Evolutionary conservation across 2,329 filamentous ascomycete genomes (phyloP), one percentile per base, ranked within the genome.

Genomic region (Monilinia aucupariae): DNA sequence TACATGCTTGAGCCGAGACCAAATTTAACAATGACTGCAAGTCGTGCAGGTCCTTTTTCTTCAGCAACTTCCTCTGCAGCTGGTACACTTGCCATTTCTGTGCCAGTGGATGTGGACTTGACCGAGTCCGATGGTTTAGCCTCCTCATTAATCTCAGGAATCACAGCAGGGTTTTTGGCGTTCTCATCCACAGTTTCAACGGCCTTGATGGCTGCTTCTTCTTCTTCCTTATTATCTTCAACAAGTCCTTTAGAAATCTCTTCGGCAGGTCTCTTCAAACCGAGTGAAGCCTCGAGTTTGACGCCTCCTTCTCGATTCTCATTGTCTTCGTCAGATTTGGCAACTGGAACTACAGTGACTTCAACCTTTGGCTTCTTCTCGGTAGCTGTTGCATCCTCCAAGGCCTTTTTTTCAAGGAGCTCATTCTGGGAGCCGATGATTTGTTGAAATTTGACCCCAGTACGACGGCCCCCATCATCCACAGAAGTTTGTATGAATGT

Each of bases 1-100:
- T 96, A 96, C 71, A 91, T 88, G 72, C 89, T 92, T 55, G 86
- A 85, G 1, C 85, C 88, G 34, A 96, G 80, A 73, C 91, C 87
- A 76, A 96, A 83, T 73, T 86, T 91, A 69, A 94, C 74, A 32
- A 90, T 76, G 0, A 91, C 80, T 0, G 87, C 90, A 22, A 90
- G 77, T 71, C 88, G 87, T 58, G 65, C 56, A 63, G 62, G 58
- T 55, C 17, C 41, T n/a, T 32, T 9, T 27, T 54, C 56, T 27
- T 49, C 55, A 4, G 22, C 13, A 45, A 30, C 45, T 52, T 22
- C 47, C 17, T 52, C 48, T 1, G 7, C 32, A 37, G 5, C 17
- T 49, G 49, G 54, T 48, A 15, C n/a, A 17, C n/a, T n/a, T 37
- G 27, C 27, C 30, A 47, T 52, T 10, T 47, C 30, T 22, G 52